Base-by-base conservation (phyloP, 129 eudicot species). In the Centella asiatica region DNA sequence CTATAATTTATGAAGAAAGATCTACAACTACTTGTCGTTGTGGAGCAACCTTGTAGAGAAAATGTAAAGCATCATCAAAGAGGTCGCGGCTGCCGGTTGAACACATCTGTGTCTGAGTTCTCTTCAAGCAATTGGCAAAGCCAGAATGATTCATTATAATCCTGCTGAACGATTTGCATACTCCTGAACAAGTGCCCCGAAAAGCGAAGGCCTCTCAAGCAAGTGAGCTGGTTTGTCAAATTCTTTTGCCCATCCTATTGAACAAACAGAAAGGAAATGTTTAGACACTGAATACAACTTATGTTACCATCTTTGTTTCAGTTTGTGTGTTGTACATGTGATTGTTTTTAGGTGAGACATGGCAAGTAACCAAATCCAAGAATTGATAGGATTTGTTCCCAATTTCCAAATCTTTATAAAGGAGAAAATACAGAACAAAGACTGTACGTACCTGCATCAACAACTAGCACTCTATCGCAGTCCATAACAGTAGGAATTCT, bases 401-500 rank as follows among this genome's bases (percentile, higher is more conserved):
- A 0, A 4, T 34, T 10, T 34, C 2, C 13, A 40, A 40, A 0
- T 40, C 9, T 40, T 9, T 8, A 2, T 20, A 0, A 60, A 36
- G 47, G 58, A 20, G 18, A 32, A 73, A 20, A 12, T 1, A 60
- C 6, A 3, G 19, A n/a, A 26, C 0, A 34, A 36, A 46, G n/a
- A n/a, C n/a, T n/a, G 22, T 25, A 33, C 49, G 2, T 18, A 83
- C 95, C 95, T 40, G 88, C 95, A 83, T 89, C 95, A 2, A 89
- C 67, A 67, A 89, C 97, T 20, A 89, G 77, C 52, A 89, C 97
- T 40, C 81, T 70, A 62, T 90, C 93, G 50, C 97, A 90, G 70
- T 90, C 97, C 97, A 90, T 90, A 15, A 90, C 97, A 1, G 97
- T 90, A 0, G 97, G 97, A 34, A 90, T 90, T 72, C 97, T 78